Base-by-base conservation (phyloP, 2,329 filamentous ascomycete genomes). In the Furcasterigmium sp. region DNA sequence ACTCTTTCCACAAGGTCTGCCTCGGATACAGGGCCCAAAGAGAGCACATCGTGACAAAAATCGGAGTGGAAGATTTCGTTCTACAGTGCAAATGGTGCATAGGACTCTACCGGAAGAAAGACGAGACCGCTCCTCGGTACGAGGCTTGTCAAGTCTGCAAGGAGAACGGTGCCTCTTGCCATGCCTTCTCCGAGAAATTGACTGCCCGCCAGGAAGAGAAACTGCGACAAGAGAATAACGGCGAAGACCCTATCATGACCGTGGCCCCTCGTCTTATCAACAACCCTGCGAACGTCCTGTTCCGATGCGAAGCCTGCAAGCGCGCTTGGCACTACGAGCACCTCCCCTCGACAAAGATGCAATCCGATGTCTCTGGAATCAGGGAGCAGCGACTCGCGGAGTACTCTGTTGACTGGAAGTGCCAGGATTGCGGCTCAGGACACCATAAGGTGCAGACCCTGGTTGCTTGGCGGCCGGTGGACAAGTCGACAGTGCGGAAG, bases 51-150 rank as follows among this genome's bases (percentile, higher is more conserved):
- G 88, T 88, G 9, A 97, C 90, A 19, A 98, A 97, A 60, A 65
- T 96, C 41, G 82, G 73, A 3, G 71, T 84, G 1, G 80, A 84
- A 3, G 65, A 84, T 29, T 97, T 95, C 53, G 83, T 98, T 14
- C 68, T 98, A 30, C 93, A 98, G 59, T 98, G 93, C 65, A 84
- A 82, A 51, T 85, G 83, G 44, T 98, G 93, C 59, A 76, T 97
- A 48, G 84, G 84, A 4, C 58, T 75, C 17, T 75, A 82, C 37
- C 69, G 71, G 47, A 82, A 81, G 57, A 91, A 86, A 55, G 88
- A 96, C 50, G 49, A 56, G 0, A 73, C 70, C 15, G 82, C 84
- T 1, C 91, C 93, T 0, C 75, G 82, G 47, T 75, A 89, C 37
- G 80, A 83, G 45, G 69, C 69, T 37, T 98, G 94, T 56, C 79